Base-by-base conservation (phyloP, 2,329 filamentous ascomycete genomes). In the Ceratocystis colombiana region DNA sequence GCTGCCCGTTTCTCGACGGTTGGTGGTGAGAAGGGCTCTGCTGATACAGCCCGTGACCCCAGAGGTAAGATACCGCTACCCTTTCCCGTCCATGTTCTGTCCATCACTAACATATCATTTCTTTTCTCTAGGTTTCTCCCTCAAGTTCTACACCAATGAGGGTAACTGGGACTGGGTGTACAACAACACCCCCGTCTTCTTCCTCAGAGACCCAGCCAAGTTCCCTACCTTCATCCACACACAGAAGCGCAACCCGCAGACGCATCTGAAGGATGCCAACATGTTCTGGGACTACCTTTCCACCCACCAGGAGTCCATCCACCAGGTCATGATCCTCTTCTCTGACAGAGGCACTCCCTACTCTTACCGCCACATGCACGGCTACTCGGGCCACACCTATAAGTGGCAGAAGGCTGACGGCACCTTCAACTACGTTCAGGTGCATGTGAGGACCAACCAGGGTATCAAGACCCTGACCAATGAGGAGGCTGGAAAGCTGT, bases 101-200 rank as follows among this genome's bases (percentile, higher is more conserved):
- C 46, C 20, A 48, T 48, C n/a, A 10, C 46, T 22, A n/a, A 48
- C 20, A 6, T 48, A 6, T 20, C 5, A 5, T 10, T n/a, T 48
- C 46, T 48, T 28, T 25, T 12, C 10, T 15, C 30, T 37, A 68
- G 86, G 87, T 15, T 88, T 88, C 72, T 80, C 85, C 10, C 77
- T 88, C 71, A 89, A 89, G 76, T 87, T 89, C 76, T 82, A 87
- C 67, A 89, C 87, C 0, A 81, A 86, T 7, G 82, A 89, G 72
- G 87, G 87, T 62, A 89, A 77, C 73, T 88, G 83, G 82, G 87
- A 90, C 73, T 84, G 85, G 79, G 86, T 89, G 28, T 86, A 83
- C 73, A 89, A 88, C 77, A 90, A 90, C 76, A 90, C 86, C 0
- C 88, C 88, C 1, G 80, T 90, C 30, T 91, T 91, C 79, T 90